Percentiles rank a stretch among this genome's conserved stretches.
These are phyloP conservation scores for Didymella sp. DNA, from an alignment of 2,329 filamentous ascomycete species.

Conservation along the genomic window DNA sequence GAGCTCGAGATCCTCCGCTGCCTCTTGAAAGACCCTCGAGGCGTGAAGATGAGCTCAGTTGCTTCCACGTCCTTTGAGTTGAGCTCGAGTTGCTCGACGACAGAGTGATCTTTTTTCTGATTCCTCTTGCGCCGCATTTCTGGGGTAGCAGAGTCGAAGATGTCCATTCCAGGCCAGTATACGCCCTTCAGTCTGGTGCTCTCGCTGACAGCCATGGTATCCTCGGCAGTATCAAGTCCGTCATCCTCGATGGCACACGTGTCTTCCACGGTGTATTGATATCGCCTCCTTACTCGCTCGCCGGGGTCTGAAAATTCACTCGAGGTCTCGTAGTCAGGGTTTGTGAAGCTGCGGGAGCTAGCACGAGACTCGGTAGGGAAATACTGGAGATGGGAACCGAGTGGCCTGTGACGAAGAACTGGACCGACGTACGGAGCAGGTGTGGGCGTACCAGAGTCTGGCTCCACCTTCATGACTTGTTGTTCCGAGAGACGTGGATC, in stretches of 20 bases:
- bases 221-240: slow-evolving; percentile 26
- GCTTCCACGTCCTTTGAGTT: slow-evolving; percentile 70
- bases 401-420: slow-evolving; percentile 41
- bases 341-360: slow-evolving; percentile 48
- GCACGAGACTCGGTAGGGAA: slow-evolving; percentile 47
- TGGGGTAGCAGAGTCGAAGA: slow-evolving; percentile 80
- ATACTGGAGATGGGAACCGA: slow-evolving; percentile 48
- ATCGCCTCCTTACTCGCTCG: slow-evolving; percentile 32
- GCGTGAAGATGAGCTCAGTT: slow-evolving; percentile 68
- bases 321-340: slow-evolving; percentile 48
- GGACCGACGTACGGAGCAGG: slow-evolving; percentile 40
- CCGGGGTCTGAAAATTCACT: slow-evolving; percentile 48
- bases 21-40: slow-evolving; percentile 51
- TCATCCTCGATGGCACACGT: slow-evolving; percentile 46
- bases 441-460: slow-evolving; percentile 34
- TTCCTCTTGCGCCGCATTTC: slow-evolving; percentile 77
- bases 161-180: slow-evolving; percentile 78
- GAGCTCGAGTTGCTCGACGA: slow-evolving; percentile 70
- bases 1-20: slow-evolving; percentile 55
- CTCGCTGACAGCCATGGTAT: slow-evolving; percentile 45
- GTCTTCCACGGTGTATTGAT: slow-evolving; percentile 33
- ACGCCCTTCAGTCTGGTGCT: slow-evolving; percentile 70
- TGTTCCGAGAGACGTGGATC: slow-evolving; percentile 50
- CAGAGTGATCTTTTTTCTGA: slow-evolving; percentile 76
- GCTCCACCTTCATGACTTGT: slow-evolving; percentile 46